Base-by-base conservation (phyloP, 768 basidiomycete genomes). In the Austroboletus eburneus region DNA sequence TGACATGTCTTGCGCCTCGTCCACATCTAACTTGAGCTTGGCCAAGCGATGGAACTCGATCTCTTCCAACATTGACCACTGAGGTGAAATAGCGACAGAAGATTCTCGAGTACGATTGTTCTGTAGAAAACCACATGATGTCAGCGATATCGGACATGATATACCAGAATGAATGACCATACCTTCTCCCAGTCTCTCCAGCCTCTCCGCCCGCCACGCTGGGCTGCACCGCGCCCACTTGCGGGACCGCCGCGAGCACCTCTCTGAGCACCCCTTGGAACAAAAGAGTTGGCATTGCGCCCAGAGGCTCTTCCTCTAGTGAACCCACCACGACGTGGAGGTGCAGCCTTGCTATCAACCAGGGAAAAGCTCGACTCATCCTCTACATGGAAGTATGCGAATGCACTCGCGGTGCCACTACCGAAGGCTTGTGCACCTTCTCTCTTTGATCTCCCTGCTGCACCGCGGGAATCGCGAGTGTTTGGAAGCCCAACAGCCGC, bases 141-240 rank as follows among this genome's bases (percentile, higher is more conserved):
- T 52, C 45, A 57, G 37, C 25, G 21, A 44, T 36, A 38, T 23
- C 9, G 27, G 12, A 13, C 24, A 14, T 23, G 0, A 16, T 24
- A 10, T 29, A 21, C 16, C 4, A 30, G 16, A 36, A 45, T 16
- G 21, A 39, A 38, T 38, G 37, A 20, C 57, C 72, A 25, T 43
- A 91, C 93, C 74, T 94, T 93, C 55, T 95, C 91, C 92, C 91
- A 94, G 62, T 92, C 87, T 70, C 90, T 84, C 87, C 88, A 92
- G 33, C 87, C 89, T 63, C 78, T 72, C 45, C 89, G 72, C 17
- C 63, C 72, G 29, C 67, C 68, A 42, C 63, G 65, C 40, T 60
- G 59, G 40, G 64, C 58, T 48, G 66, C 61, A 30, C 71, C 71
- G 17, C 82, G 77, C 18, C 74, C 78, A 17, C 73, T 64, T 7